A percentile compares a stretch with the other conserved stretches of the same genome.
phyloP scores from a whole-genome alignment of 2,329 filamentous ascomycete species.

The Mycosphaerella sp. region DNA sequence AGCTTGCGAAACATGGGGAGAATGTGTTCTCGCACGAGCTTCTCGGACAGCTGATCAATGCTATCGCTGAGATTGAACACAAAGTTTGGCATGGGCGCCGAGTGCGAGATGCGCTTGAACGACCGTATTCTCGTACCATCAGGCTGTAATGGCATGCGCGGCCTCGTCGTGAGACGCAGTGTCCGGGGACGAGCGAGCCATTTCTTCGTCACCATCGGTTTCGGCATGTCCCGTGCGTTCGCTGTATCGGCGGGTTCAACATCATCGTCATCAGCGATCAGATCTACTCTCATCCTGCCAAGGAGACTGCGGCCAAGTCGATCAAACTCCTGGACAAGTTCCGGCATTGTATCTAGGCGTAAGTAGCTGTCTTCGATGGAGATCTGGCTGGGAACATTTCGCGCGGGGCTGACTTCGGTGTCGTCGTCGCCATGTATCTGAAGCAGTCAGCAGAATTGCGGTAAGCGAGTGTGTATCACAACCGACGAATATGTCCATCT shows the following conservation, averaged over 20 bases:
- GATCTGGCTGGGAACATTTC: conserved; percentile 73
- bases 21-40: conserved; percentile 62
- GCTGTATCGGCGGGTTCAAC: conserved; percentile 16
- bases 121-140: conserved; percentile 52
- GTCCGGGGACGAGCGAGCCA: conserved; percentile 82
- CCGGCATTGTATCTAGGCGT: conserved; percentile 57
- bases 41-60: conserved; percentile 56
- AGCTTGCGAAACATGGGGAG: conserved; percentile 68
- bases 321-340: conserved; percentile 62
- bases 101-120: conserved; percentile 68
- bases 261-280: conserved; percentile 51
- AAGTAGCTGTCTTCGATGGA: conserved; percentile 92
- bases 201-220: conserved; percentile 23
- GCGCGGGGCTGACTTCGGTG: conserved; percentile 63
- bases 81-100: conserved; percentile 64
- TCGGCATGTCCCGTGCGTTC: conserved; percentile 29
- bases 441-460: neutral
- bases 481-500: neutral
- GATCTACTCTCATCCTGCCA: conserved; percentile 69
- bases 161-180: conserved; percentile 71
- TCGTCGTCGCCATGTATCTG: conserved; percentile 70
- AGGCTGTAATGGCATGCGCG: conserved; percentile 47
- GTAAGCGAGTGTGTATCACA: neutral
- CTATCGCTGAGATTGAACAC: conserved; percentile 59
- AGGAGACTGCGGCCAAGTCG: conserved; percentile 64